Base-by-base conservation (phyloP, 1,284 basidiomycete species). In the Cystobasidium pallidum region DNA sequence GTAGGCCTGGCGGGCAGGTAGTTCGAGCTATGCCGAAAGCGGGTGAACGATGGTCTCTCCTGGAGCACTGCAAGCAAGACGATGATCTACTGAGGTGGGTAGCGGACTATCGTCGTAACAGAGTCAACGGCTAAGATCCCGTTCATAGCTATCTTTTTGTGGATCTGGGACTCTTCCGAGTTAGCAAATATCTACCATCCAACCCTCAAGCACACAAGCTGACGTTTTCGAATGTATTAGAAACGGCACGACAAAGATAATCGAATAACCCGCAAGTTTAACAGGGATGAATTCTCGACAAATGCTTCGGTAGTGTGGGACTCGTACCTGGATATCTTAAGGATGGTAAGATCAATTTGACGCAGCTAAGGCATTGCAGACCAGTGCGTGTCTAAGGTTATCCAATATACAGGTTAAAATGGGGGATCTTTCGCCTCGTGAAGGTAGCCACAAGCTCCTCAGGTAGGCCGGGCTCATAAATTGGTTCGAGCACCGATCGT, bases 61-160 rank as follows among this genome's bases (percentile, higher is more conserved):
- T 71, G 24, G 68, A 71, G 6, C 68, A 71, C 41, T 43, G 41
- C 21, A 71, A 71, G 49, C 59, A 59, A 45, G 68, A 74, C n/a
- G 77, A 78, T 68, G 77, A 78, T 59, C 55, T 78, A 21, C 39
- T 75, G 34, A 75, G 75, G 76, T 77, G 32, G 26, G 75, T 43
- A n/a, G n/a, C 24, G 10, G 1, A 17, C 11, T 51, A 26, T 26
- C 4, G n/a, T 24, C 11, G 8, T 51, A 21, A 39, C 7, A 13
- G 13, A 39, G 10, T 2, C 36, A 19, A 39, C 10, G 17, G 30
- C 63, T 43, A 15, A 66, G 41, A 66, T n/a, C 7, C n/a, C 41
- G n/a, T 30, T 26, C 4, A 11, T 32, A 71, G 68, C 61, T 71
- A 55, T 34, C 49, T 71, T 15, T 71, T 71, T 36, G 52, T 71